phyloP scores from a whole-genome alignment of 2,329 filamentous ascomycete species.

The Scedosporium dehoogii region DNA sequence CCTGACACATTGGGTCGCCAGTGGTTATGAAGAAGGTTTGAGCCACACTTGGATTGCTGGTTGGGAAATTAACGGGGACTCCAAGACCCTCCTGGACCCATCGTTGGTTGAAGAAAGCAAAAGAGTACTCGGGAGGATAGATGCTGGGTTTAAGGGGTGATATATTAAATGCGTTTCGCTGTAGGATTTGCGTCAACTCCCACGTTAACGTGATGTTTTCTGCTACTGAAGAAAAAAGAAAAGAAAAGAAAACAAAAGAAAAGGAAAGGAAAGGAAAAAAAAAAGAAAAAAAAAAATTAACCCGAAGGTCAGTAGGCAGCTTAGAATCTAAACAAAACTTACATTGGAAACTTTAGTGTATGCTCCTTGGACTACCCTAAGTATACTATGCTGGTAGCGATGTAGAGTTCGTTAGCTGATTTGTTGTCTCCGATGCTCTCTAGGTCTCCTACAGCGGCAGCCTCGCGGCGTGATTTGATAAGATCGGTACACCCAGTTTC shows the following conservation, averaged over 20 bases:
- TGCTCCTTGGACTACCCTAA: constrained; percentile 1
- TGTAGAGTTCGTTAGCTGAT: constrained; percentile 36
- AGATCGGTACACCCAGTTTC: constrained; percentile 21
- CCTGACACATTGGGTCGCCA: constrained; percentile 34
- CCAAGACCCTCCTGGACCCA: constrained; percentile 50
- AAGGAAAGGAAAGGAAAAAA: too few species aligned
- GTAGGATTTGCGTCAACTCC: neutral
- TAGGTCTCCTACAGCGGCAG: constrained; percentile 28
- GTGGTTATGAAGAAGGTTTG: constrained; percentile 53
- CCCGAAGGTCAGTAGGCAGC: too few species aligned
- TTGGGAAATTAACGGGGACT: constrained; percentile 50
- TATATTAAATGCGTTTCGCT: constrained; percentile 45
- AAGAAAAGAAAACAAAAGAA: neutral
- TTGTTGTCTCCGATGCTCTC: constrained; percentile 27
- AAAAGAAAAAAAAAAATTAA: too few species aligned
- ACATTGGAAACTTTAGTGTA: constrained; percentile 22
- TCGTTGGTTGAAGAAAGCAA: constrained; percentile 54
- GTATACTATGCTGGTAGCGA: constrained; percentile 31
- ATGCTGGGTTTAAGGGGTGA: constrained; percentile 47
- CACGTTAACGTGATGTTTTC: neutral
- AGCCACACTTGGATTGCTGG: constrained; percentile 29
- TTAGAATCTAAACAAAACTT: neutral
- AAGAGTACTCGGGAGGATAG: constrained; percentile 51
- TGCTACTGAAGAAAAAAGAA: neutral
- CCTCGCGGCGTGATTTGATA: constrained; percentile 8